Conservation (phyloP, 139 green algal species). For the Dunaliella sp. region DNA sequence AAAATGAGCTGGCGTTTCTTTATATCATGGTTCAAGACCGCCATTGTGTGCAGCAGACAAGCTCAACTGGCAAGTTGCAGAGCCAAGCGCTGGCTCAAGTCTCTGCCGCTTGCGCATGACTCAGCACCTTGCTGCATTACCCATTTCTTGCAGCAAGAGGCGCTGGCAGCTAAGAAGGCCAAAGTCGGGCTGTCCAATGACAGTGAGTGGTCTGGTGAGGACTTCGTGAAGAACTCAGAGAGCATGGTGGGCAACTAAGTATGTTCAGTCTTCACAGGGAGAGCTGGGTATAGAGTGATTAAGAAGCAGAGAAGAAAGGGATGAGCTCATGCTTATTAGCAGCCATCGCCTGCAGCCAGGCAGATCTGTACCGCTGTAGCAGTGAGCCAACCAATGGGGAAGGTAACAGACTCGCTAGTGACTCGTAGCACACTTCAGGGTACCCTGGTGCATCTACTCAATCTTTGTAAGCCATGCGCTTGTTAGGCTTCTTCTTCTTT, state of each 20-base stretch:
- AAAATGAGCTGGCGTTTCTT: too few relatives aligned
- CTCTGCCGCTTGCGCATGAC: too few relatives aligned
- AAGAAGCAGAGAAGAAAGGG: background rate
- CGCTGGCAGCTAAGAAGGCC: constrained; percentile 71
- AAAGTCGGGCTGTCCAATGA: constrained; percentile 79
- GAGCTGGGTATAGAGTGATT: background rate
- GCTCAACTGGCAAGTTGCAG: too few relatives aligned
- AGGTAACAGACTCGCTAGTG: too few relatives aligned
- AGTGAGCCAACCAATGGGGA: background rate
- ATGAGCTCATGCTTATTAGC: background rate
- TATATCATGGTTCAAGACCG: too few relatives aligned
- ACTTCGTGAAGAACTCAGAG: constrained; percentile 76
- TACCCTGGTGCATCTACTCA: too few relatives aligned
- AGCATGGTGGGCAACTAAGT: constrained; percentile 71
- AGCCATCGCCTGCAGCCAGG: background rate
- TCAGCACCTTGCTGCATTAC: too few relatives aligned
- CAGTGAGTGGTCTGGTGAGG: constrained; percentile 90
- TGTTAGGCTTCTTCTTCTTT: too few relatives aligned
- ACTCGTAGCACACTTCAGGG: too few relatives aligned
- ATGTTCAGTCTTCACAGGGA: constrained; percentile 48
- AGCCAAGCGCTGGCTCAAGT: too few relatives aligned
- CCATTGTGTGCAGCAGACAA: too few relatives aligned
- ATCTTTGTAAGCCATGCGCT: too few relatives aligned
- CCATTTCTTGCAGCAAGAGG: constrained; percentile 77
- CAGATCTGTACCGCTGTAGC: background rate